Percentiles rank a stretch among this genome's conserved stretches.
Evolutionary conservation across 2,329 filamentous ascomycete genomes (phyloP).

Genomic region (Apiospora malaysiana): DNA sequence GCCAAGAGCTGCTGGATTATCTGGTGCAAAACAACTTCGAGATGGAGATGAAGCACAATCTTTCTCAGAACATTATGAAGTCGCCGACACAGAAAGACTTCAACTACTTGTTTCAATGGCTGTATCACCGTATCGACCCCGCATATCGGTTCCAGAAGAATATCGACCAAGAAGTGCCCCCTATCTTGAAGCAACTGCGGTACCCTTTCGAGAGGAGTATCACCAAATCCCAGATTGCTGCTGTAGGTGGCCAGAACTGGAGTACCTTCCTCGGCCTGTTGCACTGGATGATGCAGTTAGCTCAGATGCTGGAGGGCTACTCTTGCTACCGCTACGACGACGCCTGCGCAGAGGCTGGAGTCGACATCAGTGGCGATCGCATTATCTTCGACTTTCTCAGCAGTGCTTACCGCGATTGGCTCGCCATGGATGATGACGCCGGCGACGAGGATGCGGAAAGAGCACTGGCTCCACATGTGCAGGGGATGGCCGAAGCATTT

Average conservation of each 20-base stretch:
- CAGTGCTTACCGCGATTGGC: slow-evolving; percentile 89
- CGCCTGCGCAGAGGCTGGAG: slow-evolving; percentile 83
- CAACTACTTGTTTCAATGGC: slow-evolving; percentile 96
- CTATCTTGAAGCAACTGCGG: slow-evolving; percentile 88
- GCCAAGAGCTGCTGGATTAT: slow-evolving; percentile 89
- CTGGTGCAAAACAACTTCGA: slow-evolving; percentile 94
- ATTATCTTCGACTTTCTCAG: slow-evolving; percentile 95
- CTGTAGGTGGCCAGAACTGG: slow-evolving; percentile 97
- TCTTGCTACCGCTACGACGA: slow-evolving; percentile 82
- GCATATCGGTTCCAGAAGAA: slow-evolving; percentile 92
- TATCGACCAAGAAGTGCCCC: slow-evolving; percentile 93
- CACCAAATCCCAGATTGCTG: slow-evolving; percentile 93
- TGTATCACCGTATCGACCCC: slow-evolving; percentile 95
- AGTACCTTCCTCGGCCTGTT: slow-evolving; percentile 90
- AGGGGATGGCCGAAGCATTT: slow-evolving; percentile 87
- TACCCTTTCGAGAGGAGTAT: slow-evolving; percentile 97
- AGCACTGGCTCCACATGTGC: slow-evolving; percentile 81
- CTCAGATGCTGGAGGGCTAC: slow-evolving; percentile 91
- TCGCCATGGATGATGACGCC: slow-evolving; percentile 88
- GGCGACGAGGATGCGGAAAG: slow-evolving; percentile 82
- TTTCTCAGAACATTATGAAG: slow-evolving; percentile 90
- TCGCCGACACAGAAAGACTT: slow-evolving; percentile 99
- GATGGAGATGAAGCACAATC: slow-evolving; percentile 92
- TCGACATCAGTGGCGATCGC: slow-evolving; percentile 86
- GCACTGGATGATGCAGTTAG: slow-evolving; percentile 99